phyloP scores from a whole-genome alignment of 1,284 basidiomycete genomes.

The Gastroboletus turbinatus region DNA sequence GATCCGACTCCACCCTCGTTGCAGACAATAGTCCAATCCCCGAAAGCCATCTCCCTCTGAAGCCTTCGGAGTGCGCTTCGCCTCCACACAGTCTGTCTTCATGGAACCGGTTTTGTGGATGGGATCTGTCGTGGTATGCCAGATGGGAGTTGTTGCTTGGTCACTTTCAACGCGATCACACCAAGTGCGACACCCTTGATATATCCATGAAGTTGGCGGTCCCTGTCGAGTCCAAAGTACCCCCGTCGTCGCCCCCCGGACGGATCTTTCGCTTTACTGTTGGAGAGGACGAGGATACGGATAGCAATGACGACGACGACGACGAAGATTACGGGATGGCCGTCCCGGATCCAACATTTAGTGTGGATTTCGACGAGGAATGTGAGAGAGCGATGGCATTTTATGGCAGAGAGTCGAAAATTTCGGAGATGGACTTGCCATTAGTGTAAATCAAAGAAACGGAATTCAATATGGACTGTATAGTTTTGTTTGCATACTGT shows the following conservation, averaged over 20 bases:
- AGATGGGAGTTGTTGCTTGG: constrained; percentile 30
- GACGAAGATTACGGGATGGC: constrained; percentile 33
- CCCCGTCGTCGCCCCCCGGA: not conserved
- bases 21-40: constrained; percentile 13
- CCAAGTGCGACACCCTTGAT: not conserved
- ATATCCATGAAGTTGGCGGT: not conserved
- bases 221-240: not conserved
- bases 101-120: constrained; percentile 18
- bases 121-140: constrained; percentile 32
- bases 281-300: constrained; percentile 1
- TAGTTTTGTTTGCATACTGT: constrained; percentile 25
- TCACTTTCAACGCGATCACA: constrained; percentile 24
- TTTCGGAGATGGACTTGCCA: not conserved
- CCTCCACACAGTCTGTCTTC: not conserved
- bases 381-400: constrained; percentile 31
- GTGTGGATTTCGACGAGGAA: constrained; percentile 25
- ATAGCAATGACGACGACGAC: constrained; percentile 17
- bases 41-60: not conserved
- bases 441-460: not conserved
- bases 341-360: constrained; percentile 20
- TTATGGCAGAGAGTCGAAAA: constrained; percentile 16
- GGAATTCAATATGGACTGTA: constrained; percentile 7
- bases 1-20: constrained; percentile 28
- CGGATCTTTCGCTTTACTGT: constrained; percentile 14
- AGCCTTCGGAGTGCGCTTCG: not conserved